Base-by-base conservation (phyloP, 140 eudicot species). In the Senecio squalidus region DNA sequence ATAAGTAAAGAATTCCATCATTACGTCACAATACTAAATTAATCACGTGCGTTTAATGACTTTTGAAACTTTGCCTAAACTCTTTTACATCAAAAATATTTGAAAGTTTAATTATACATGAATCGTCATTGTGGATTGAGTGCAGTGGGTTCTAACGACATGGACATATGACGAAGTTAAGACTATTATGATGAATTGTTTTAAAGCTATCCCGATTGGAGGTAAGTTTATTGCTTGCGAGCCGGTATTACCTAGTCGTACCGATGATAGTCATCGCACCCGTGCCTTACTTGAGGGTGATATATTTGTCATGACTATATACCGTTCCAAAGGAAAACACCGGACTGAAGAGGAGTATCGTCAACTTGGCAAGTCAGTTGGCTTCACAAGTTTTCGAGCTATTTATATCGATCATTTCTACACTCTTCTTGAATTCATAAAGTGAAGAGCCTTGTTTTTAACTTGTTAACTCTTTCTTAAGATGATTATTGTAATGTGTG, bases 151-250 rank as follows among this genome's bases (percentile, higher is more conserved):
- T 16, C 15, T 79, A 60, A 75, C 85, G 28, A 75, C 81, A 66
- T 79, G 78, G 78, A 79, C 78, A 23, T 73, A 79, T 20, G 78
- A 79, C 0, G 85, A 75, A 49, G 64, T 69, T 11, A 66, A 55
- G 25, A n/a, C 28, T 10, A 75, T 79, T 39, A 34, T 79, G 73
- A 71, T 6, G 7, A 71, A 62, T 27, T 70, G 82, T 50, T 66
- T 69, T 36, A 17, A 74, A 0, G 74, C 84, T 5, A 77, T 79
- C 20, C 84, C 84, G 4, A 9, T 9, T 9, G 78, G 76, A 41
- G 85, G 85, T 36, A 79, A 79, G 52, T n/a, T 79, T 33, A 75
- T 79, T 64, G 81, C 76, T 22, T 79, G 82, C 56, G 85, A 79
- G 72, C 81, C 85, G 3, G 85, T 75, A 38, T 75, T 79, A 54